Base-by-base conservation (phyloP, 257 asterid genomes). In the Linaria vulgaris region DNA sequence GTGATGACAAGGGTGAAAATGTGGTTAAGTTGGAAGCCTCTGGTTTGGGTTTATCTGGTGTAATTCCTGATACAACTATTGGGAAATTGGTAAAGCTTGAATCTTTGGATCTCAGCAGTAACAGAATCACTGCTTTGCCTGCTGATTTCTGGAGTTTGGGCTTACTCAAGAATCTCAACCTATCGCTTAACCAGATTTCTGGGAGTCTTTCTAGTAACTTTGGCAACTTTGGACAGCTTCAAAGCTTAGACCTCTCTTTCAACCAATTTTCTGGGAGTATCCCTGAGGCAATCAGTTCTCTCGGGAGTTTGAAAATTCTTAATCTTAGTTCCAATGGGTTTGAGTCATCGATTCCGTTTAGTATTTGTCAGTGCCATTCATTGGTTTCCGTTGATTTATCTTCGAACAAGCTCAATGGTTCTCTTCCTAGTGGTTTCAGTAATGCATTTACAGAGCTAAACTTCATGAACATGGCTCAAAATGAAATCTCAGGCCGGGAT, bases 121-220 rank as follows among this genome's bases (percentile, higher is more conserved):
- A 92, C 75, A 83, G 64, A 30, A 83, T 92, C 74, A 82, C 88
- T 63, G 74, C 55, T 66, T 55, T 89, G 64, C 85, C 99, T 53
- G 83, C 95, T 76, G 99, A 92, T 85, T 83, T 92, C 47, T 92
- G 96, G 96, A 87, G 96, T 77, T 81, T 92, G 78, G 94, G 96
- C 39, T 77, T 79, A 10, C 82, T 92, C 57, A 76, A 67, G 64
- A 59, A 56, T 67, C 88, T 92, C 23, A 87, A 89, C 74, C 81
- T 92, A 60, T 89, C 99, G 25, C 74, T 59, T 63, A 92, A 92
- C 78, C 77, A 70, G 30, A 58, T 92, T 34, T 63, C 71, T 57
- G 94, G 82, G 59, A 67, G 22, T 15, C 80, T 92, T 46, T 77
- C 96, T 8, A 87, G 91, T 30, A 92, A 92, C 80, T 72, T 89